These are phyloP conservation scores for Golubevia pallescens DNA, from an alignment of 1,284 basidiomycete species.

Conservation along the genomic window DNA sequence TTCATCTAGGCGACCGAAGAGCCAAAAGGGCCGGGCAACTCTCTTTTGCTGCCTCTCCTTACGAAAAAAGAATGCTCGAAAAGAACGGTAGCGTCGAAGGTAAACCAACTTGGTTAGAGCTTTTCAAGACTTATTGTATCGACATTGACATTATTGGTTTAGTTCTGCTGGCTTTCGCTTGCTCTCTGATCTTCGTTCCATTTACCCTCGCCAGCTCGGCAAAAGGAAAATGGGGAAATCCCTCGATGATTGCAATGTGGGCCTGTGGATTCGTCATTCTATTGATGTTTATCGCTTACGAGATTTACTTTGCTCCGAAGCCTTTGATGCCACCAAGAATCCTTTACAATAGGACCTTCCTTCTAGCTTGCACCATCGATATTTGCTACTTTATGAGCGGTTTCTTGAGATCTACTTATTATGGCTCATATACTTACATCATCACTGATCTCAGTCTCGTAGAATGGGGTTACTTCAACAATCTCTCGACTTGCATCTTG, in stretches of 20 bases:
- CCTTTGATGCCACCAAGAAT: constrained; percentile 25
- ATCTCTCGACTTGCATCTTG: too few relatives aligned
- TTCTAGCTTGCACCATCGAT: constrained; percentile 24
- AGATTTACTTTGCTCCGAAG: constrained; percentile 12
- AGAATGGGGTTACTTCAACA: constrained; percentile 11
- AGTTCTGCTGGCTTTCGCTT: constrained; percentile 16
- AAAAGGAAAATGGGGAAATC: constrained; percentile 19
- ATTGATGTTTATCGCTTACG: constrained; percentile 17
- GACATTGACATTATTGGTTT: constrained; percentile 27
- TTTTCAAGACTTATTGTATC: too few relatives aligned
- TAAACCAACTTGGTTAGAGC: too few relatives aligned
- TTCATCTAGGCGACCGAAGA: too few relatives aligned
- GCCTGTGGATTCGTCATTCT: constrained; percentile 22
- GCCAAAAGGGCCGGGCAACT: too few relatives aligned
- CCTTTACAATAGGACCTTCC: constrained; percentile 25
- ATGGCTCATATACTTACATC: constrained; percentile 15
- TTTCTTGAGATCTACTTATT: constrained; percentile 20
- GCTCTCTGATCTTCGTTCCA: constrained; percentile 19
- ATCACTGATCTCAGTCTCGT: constrained; percentile 12
- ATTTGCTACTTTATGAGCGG: constrained; percentile 21
- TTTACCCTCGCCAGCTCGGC: constrained; percentile 21
- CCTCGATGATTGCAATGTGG: constrained; percentile 35
- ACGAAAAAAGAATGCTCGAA: too few relatives aligned
- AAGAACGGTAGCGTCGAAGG: too few relatives aligned
- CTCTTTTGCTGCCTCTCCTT: too few relatives aligned